These are phyloP conservation scores for Cenchrus americanus DNA, from an alignment of 176 grass and related monocot genomes.

Conservation along the genomic window DNA sequence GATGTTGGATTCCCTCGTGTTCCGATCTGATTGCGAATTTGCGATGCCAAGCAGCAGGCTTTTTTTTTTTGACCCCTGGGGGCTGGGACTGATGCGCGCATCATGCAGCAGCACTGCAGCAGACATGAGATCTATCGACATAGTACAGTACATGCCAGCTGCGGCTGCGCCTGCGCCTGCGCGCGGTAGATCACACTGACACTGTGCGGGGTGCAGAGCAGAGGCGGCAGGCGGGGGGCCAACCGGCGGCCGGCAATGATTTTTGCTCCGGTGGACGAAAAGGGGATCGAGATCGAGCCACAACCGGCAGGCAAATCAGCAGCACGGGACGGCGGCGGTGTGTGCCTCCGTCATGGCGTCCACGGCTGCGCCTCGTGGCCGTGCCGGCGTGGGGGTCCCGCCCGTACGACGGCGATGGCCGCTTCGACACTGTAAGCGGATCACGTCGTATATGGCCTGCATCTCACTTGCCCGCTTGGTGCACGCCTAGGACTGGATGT, in stretches of 20 bases:
- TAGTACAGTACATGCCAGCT: too few species aligned
- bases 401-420: slow-evolving; percentile 21
- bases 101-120: neutral
- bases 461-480: neutral
- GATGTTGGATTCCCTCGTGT: neutral
- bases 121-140: neutral
- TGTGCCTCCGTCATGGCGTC: neutral
- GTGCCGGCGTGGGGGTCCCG: neutral
- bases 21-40: neutral
- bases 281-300: neutral
- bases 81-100: neutral
- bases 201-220: neutral
- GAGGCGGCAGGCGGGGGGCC: neutral
- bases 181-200: neutral
- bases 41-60: neutral
- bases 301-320: too few species aligned
- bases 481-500: neutral
- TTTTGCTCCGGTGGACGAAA: neutral
- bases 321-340: neutral
- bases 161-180: neutral
- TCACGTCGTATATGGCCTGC: neutral
- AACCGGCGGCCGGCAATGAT: neutral
- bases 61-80: neutral
- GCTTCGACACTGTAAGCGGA: slow-evolving; percentile 1
- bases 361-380: neutral